These are phyloP conservation scores for Wickerhamomyces tratensis DNA, from an alignment of 805 yeast genomes.

Conservation along the genomic window DNA sequence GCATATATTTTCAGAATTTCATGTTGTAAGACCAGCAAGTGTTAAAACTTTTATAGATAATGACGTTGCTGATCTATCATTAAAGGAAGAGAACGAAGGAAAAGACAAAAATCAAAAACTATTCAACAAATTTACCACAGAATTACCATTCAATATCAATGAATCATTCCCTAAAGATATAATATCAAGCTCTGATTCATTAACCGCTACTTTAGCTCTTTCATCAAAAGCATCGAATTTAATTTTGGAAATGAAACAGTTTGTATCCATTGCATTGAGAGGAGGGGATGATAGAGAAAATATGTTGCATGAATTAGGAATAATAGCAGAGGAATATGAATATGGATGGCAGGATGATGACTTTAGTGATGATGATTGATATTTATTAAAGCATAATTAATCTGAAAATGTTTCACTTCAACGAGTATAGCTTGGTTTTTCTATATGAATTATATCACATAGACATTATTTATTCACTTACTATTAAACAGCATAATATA, in stretches of 20 bases:
- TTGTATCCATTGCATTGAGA: constrained; percentile 20
- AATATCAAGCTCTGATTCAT: too few species aligned
- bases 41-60: too few species aligned
- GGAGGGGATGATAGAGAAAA: constrained; percentile 44
- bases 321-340: constrained; percentile 36
- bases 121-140: neutral
- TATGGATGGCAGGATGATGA: constrained; percentile 37
- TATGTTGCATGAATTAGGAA: constrained; percentile 36
- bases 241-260: constrained; percentile 16
- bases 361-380: constrained; percentile 28
- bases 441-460: too few species aligned
- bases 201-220: constrained; percentile 11
- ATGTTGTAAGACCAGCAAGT: constrained; percentile 13
- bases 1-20: constrained; percentile 19
- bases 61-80: too few species aligned
- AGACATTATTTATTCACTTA: too few species aligned
- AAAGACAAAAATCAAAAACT: constrained; percentile 3
- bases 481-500: too few species aligned
- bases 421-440: too few species aligned
- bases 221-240: constrained; percentile 10
- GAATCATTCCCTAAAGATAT: constrained; percentile 25
- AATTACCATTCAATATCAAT: constrained; percentile 8
- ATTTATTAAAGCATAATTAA: too few species aligned
- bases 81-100: neutral
- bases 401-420: too few species aligned